These are phyloP conservation scores for Lepidopterella palustris DNA, from an alignment of 495 filamentous ascomycete species.

Conservation along the genomic window DNA sequence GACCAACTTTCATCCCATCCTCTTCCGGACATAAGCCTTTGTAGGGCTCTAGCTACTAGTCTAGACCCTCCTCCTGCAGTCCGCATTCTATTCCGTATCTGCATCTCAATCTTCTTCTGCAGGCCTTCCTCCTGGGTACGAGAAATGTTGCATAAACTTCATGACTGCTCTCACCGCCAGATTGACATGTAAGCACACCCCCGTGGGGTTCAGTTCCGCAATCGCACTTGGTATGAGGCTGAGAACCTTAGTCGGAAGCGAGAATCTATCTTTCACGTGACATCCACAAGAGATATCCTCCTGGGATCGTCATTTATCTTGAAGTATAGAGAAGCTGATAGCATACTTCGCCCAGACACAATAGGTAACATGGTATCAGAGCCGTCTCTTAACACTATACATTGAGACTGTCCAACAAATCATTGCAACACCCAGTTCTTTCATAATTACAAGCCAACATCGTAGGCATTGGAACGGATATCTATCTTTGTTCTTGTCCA, in stretches of 20 bases:
- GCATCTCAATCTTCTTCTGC: neutral
- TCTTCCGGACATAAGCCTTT: neutral
- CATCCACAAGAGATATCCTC: too few species aligned
- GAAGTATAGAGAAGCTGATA: too few species aligned
- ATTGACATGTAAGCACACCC: neutral
- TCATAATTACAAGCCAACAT: too few species aligned
- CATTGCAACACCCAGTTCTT: too few species aligned
- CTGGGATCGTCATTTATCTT: too few species aligned
- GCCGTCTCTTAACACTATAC: too few species aligned
- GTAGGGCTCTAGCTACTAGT: neutral
- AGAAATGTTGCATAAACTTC: neutral
- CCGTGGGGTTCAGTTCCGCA: neutral
- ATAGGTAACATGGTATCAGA: too few species aligned
- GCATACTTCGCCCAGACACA: too few species aligned
- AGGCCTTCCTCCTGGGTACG: neutral
- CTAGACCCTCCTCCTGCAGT: neutral
- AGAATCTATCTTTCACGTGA: neutral
- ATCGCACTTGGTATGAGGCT: neutral
- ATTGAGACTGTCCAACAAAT: too few species aligned
- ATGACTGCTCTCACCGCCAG: neutral
- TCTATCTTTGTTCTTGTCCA: too few species aligned
- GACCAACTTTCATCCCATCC: neutral
- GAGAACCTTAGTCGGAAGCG: neutral
- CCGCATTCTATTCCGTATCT: neutral
- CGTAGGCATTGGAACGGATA: too few species aligned